These are phyloP conservation scores for Scedosporium apiospermum DNA, from an alignment of 2,329 filamentous ascomycete species.

Conservation along the genomic window DNA sequence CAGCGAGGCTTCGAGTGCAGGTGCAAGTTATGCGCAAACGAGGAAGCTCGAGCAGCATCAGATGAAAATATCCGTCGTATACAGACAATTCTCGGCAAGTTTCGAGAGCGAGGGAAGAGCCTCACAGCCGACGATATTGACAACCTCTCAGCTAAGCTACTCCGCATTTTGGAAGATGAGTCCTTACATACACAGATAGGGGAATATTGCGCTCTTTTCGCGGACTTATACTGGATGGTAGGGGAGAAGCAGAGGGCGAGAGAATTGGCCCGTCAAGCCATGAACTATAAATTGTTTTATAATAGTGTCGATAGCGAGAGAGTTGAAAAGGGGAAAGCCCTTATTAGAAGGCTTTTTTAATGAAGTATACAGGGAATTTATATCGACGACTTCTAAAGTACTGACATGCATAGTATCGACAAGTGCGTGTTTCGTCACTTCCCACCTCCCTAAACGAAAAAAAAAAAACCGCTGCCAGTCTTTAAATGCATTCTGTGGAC, in stretches of 20 bases:
- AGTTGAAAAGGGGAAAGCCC: not conserved
- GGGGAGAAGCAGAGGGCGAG: not conserved
- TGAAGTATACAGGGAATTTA: too few species aligned
- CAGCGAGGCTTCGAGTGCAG: slow-evolving; percentile 19
- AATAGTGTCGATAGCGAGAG: slow-evolving; percentile 4
- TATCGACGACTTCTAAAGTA: too few species aligned
- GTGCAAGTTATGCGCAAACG: slow-evolving; percentile 17
- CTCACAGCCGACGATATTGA: not conserved
- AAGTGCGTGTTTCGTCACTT: too few species aligned
- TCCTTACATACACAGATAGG: not conserved
- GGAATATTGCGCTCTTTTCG: not conserved
- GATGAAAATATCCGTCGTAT: slow-evolving; percentile 3
- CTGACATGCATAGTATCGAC: too few species aligned
- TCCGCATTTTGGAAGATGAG: not conserved
- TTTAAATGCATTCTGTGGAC: too few species aligned
- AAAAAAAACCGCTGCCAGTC: too few species aligned
- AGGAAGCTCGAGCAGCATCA: not conserved
- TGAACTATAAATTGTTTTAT: slow-evolving; percentile 2
- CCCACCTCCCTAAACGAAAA: too few species aligned
- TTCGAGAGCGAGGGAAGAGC: not conserved
- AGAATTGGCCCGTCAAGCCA: not conserved
- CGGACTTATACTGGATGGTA: not conserved
- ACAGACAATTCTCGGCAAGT: not conserved
- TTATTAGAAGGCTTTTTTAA: too few species aligned
- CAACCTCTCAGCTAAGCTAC: not conserved